phyloP scores from a whole-genome alignment of 192 early-diverging fungal genomes.

The Bifiguratus adelaidae region DNA sequence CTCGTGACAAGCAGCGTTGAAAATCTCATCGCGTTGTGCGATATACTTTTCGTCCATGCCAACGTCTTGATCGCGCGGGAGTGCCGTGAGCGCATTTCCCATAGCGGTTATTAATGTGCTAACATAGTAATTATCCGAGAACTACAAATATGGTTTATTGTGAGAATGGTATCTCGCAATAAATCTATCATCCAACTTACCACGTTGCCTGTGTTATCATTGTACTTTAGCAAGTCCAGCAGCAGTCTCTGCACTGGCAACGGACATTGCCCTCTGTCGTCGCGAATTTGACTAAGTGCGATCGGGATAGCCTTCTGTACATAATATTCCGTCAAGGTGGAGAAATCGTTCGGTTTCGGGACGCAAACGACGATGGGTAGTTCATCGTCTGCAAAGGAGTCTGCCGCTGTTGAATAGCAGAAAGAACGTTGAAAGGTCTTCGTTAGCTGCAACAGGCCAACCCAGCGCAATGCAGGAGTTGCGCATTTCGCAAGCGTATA shows the following conservation, averaged over 20 bases:
- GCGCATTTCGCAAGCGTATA: constrained; percentile 59
- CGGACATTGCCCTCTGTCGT: constrained; percentile 50
- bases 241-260: constrained; percentile 51
- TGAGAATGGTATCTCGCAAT: neutral
- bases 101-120: constrained; percentile 61
- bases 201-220: constrained; percentile 87
- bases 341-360: constrained; percentile 85
- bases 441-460: constrained; percentile 60
- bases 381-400: constrained; percentile 20
- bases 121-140: constrained; percentile 73
- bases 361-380: constrained; percentile 34
- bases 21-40: too few species aligned
- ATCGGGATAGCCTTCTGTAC: constrained; percentile 71
- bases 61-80: constrained; percentile 22
- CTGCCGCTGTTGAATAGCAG: constrained; percentile 35
- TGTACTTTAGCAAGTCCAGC: constrained; percentile 72
- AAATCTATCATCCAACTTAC: constrained; percentile 13
- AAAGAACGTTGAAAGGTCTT: constrained; percentile 67
- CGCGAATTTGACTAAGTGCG: constrained; percentile 65
- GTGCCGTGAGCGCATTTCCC: constrained; percentile 50
- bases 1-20: constrained; percentile 49
- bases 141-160: constrained; percentile 14
- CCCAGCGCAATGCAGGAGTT: constrained; percentile 39
- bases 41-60: constrained; percentile 19
- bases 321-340: constrained; percentile 80